phyloP scores from a whole-genome alignment of 306 rosid species.

The Cercis canadensis region DNA sequence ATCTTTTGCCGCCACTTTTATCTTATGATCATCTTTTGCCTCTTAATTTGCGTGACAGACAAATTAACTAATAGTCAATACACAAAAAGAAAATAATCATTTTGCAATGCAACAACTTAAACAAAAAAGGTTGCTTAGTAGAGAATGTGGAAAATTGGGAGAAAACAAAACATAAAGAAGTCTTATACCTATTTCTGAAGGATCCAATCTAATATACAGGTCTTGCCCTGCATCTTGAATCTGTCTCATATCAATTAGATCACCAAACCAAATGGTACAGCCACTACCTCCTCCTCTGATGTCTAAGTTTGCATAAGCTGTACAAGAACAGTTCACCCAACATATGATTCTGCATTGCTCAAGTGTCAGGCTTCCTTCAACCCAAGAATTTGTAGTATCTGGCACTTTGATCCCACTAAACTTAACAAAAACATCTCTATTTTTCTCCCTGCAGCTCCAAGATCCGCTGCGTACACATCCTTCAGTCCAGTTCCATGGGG shows the following conservation, averaged over 20 bases:
- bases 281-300: slow-evolving; percentile 47
- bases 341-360: slow-evolving; percentile 44
- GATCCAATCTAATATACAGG: slow-evolving; percentile 33
- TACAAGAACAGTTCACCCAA: slow-evolving; percentile 49
- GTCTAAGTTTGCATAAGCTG: slow-evolving; percentile 37
- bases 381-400: slow-evolving; percentile 42
- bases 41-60: too few species aligned
- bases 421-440: slow-evolving; percentile 33
- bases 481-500: slow-evolving; percentile 33
- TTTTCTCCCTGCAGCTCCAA: slow-evolving; percentile 31
- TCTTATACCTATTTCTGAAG: slow-evolving; percentile 36
- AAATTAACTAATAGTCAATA: too few species aligned
- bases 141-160: too few species aligned
- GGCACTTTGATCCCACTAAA: slow-evolving; percentile 36
- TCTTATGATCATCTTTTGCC: too few species aligned
- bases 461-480: slow-evolving; percentile 40
- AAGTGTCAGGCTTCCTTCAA: slow-evolving; percentile 33
- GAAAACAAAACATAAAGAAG: not conserved
- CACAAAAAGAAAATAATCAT: too few species aligned
- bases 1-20: too few species aligned
- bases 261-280: slow-evolving; percentile 47
- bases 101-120: too few species aligned
- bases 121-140: too few species aligned
- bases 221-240: slow-evolving; percentile 22
- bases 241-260: slow-evolving; percentile 27